These are phyloP conservation scores for Cladosporium cucumerinum DNA, from an alignment of 2,329 filamentous ascomycete species.

Conservation along the genomic window DNA sequence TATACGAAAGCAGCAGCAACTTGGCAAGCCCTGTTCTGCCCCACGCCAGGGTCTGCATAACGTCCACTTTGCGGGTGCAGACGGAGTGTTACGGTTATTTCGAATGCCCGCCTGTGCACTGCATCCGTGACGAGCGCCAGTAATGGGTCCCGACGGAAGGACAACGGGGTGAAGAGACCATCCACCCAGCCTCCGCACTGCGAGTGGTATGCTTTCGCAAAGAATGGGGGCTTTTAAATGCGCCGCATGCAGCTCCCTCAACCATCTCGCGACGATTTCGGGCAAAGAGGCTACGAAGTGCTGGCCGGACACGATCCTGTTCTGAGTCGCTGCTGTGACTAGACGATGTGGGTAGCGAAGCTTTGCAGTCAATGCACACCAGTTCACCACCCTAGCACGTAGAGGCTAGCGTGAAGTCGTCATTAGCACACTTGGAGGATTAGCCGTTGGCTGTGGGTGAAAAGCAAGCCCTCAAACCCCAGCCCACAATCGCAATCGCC, in stretches of 20 bases:
- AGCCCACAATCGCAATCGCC: constrained; percentile 17
- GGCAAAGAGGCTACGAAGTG: constrained; percentile 8
- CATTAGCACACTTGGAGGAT: constrained; percentile 15
- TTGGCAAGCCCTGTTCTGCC: constrained; percentile 7
- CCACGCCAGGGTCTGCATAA: background rate
- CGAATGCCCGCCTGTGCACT: background rate
- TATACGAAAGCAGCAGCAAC: constrained; percentile 8
- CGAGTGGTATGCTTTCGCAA: constrained; percentile 10
- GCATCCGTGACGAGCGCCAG: constrained; percentile 15
- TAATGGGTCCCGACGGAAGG: constrained; percentile 3
- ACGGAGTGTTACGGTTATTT: constrained; percentile 11
- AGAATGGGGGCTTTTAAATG: background rate
- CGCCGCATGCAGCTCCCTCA: constrained; percentile 15
- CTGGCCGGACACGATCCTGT: background rate
- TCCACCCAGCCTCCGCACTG: constrained; percentile 11
- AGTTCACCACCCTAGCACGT: constrained; percentile 7
- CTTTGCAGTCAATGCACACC: constrained; percentile 11
- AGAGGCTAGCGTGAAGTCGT: constrained; percentile 17
- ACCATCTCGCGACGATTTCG: constrained; percentile 9
- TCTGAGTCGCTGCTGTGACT: constrained; percentile 1
- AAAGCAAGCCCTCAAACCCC: constrained; percentile 16
- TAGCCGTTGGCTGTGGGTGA: constrained; percentile 16
- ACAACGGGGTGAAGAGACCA: constrained; percentile 13
- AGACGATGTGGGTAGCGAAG: constrained; percentile 14
- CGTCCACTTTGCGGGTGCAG: constrained; percentile 8